Conservation (phyloP, 805 yeast genomes). For the Myxozyma neotropica region DNA sequence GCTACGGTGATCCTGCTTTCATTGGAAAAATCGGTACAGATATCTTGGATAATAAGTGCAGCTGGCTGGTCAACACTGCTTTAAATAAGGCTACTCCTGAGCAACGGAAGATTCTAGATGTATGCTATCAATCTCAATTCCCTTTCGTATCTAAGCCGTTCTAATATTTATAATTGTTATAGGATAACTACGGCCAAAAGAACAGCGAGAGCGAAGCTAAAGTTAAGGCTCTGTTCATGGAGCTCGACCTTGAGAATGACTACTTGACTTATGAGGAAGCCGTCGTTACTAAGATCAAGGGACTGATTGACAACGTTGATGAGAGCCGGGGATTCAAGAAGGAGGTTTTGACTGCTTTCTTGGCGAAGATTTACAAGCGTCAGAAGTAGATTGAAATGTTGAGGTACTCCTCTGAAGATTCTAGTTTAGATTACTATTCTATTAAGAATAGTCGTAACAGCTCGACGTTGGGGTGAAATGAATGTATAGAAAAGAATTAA, state of each 20-base stretch:
- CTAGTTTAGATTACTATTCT: too few relatives aligned
- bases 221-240: constrained; percentile 73
- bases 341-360: constrained; percentile 80
- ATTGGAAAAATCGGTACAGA: constrained; percentile 99
- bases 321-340: constrained; percentile 92
- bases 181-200: constrained; percentile 80
- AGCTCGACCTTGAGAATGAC: constrained; percentile 67
- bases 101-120: constrained; percentile 81
- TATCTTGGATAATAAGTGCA: constrained; percentile 96
- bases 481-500: too few relatives aligned
- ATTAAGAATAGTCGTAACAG: too few relatives aligned
- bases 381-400: constrained; percentile 55
- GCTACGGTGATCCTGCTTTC: constrained; percentile 95
- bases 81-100: constrained; percentile 73
- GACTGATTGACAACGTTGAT: constrained; percentile 70
- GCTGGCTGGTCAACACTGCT: constrained; percentile 96
- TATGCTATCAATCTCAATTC: not conserved
- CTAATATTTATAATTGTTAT: constrained; percentile 29
- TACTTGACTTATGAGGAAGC: constrained; percentile 84
- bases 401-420: too few relatives aligned
- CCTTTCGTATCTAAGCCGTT: not conserved
- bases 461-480: too few relatives aligned
- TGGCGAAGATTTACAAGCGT: constrained; percentile 92
- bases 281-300: constrained; percentile 63
- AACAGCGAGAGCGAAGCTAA: constrained; percentile 65